These are phyloP conservation scores for Parasitella parasitica DNA, from an alignment of 371 early-diverging fungal genomes.

Conservation along the genomic window DNA sequence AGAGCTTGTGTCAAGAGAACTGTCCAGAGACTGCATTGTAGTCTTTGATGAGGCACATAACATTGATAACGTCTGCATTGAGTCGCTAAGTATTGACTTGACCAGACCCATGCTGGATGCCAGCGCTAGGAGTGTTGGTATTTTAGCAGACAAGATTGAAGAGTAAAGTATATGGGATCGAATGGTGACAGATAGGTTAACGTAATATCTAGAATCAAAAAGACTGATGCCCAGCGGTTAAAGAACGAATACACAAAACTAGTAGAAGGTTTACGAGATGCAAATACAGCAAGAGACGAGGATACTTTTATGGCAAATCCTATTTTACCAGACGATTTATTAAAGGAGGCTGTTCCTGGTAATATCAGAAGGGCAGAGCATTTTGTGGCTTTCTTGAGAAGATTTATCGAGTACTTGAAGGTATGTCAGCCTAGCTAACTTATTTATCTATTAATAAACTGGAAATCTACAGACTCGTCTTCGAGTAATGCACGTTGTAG, in stretches of 20 bases:
- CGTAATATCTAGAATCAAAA: slow-evolving; percentile 65
- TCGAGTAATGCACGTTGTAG: slow-evolving; percentile 96
- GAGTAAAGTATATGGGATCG: slow-evolving; percentile 34
- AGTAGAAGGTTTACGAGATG: slow-evolving; percentile 88
- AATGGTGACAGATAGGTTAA: not conserved
- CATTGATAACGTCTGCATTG: slow-evolving; percentile 99
- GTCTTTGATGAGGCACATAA: slow-evolving; percentile 99
- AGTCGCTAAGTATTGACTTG: slow-evolving; percentile 94
- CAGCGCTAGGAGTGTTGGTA: slow-evolving; percentile 76
- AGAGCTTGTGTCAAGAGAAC: slow-evolving; percentile 91
- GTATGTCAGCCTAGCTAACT: slow-evolving; percentile 33
- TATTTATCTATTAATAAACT: too few relatives aligned
- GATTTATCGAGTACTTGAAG: slow-evolving; percentile 99
- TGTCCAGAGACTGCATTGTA: slow-evolving; percentile 95
- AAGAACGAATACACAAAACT: slow-evolving; percentile 86
- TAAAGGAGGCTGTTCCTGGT: slow-evolving; percentile 97
- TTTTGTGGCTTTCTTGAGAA: slow-evolving; percentile 94
- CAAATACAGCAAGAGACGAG: slow-evolving; percentile 69
- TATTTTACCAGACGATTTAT: slow-evolving; percentile 90
- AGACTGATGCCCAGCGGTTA: slow-evolving; percentile 83
- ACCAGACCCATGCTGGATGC: slow-evolving; percentile 90
- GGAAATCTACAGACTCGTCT: slow-evolving; percentile 91
- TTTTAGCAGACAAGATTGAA: slow-evolving; percentile 72
- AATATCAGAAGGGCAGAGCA: slow-evolving; percentile 98
- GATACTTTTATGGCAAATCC: slow-evolving; percentile 79